Base-by-base conservation (phyloP, 2,329 filamentous ascomycete species). In the Septoria petroselini region DNA sequence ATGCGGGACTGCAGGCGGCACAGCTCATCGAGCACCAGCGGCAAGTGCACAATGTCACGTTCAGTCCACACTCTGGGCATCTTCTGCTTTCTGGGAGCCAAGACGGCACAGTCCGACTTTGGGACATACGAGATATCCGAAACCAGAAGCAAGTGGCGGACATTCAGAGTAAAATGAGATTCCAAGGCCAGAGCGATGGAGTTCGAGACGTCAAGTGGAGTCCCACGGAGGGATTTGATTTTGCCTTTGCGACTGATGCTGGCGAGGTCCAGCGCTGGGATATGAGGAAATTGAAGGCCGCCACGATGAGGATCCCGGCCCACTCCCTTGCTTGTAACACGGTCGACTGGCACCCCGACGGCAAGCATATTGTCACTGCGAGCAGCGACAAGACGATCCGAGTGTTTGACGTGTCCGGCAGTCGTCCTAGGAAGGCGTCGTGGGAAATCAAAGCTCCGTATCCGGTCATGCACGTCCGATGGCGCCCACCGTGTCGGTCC, bases 341-440 rank as follows among this genome's bases (percentile, higher is more conserved):
- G 4, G 76, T 85, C 29, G 82, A 85, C 63, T 85, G 81, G 81
- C 82, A 85, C 61, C 82, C 82, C 1, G 81, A 84, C 58, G 82
- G 82, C 5, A 83, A 78, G 60, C 80, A 84, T 63, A 69, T 85
- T 7, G 74, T 80, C 46, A 84, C 80, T 58, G 80, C 79, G n/a
- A 76, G 82, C 44, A 73, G 76, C 17, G 82, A 85, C 63, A 79
- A 77, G 51, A 78, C 78, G 23, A 76, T 84, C 54, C 80, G 80
- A 62, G 75, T 84, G 21, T 85, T 82, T 80, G 80, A 84, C 63
- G 79, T 84, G 49, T 79, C 78, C 3, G 69, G 72, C 2, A 75
- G 76, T 48, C 73, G 79, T 55, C 75, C 78, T 53, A 78, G 81
- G 62, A 84, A 83, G 64, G 73, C 80, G 38, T 70, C 72, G 3